Percentiles rank a stretch among this genome's conserved stretches.
These are phyloP conservation scores for Euryodendron excelsum DNA, from an alignment of 148 eudicot species.

Conservation along the genomic window DNA sequence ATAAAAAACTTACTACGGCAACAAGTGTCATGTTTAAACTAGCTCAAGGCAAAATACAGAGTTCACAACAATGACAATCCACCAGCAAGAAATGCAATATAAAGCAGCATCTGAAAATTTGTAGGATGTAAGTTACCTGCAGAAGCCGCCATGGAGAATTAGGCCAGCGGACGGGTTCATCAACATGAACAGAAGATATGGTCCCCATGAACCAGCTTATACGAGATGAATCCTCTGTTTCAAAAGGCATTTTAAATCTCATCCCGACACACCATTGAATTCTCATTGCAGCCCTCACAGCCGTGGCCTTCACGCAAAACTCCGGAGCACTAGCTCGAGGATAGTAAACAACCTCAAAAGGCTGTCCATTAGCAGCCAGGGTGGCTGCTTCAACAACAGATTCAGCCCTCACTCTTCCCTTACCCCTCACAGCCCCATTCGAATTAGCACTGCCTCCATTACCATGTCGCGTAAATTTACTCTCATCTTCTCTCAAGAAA, in stretches of 20 bases:
- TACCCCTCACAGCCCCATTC: slow-evolving; percentile 13
- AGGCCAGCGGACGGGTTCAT: slow-evolving; percentile 82
- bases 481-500: slow-evolving; percentile 46
- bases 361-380: slow-evolving; percentile 60
- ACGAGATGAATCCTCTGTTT: slow-evolving; percentile 96
- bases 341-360: slow-evolving; percentile 87
- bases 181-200: slow-evolving; percentile 70
- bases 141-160: slow-evolving; percentile 95
- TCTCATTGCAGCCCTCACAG: slow-evolving; percentile 66
- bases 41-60: not conserved
- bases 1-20: not conserved
- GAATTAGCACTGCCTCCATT: slow-evolving; percentile 20
- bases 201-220: slow-evolving; percentile 99
- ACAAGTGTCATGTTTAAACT: not conserved
- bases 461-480: slow-evolving; percentile 22
- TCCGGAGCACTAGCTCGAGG: slow-evolving; percentile 89
- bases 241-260: slow-evolving; percentile 98
- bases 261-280: slow-evolving; percentile 84
- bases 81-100: not conserved
- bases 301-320: slow-evolving; percentile 75
- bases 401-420: slow-evolving; percentile 44
- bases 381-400: slow-evolving; percentile 60
- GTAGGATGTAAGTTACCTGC: slow-evolving; percentile 46
- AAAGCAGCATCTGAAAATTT: not conserved
- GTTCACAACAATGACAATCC: not conserved